phyloP scores from a whole-genome alignment of 2,329 filamentous ascomycete genomes.

The Daldinia sp. region DNA sequence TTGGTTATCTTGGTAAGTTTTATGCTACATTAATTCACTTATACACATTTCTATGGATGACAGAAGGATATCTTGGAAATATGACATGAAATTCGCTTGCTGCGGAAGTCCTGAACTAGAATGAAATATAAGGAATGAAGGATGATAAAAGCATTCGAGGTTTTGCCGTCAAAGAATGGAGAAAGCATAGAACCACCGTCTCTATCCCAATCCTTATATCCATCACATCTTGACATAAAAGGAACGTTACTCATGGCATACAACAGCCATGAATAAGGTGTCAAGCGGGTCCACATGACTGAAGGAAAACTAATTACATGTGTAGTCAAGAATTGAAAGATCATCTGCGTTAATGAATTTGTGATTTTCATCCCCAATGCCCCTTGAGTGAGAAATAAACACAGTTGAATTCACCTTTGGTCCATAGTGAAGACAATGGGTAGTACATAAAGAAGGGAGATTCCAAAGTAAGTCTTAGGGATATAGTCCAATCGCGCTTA shows the following conservation, averaged over 20 bases:
- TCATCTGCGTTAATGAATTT: background rate
- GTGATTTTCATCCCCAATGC: background rate
- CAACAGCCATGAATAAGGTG: background rate
- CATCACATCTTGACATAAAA: background rate
- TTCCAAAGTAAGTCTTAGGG: background rate
- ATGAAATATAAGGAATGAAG: background rate
- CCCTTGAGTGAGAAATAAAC: background rate
- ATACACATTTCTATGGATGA: background rate
- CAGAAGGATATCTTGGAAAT: background rate
- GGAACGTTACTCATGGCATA: background rate
- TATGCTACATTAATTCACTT: background rate
- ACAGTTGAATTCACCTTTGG: background rate
- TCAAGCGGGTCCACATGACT: background rate
- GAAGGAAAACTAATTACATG: background rate
- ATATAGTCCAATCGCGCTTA: background rate
- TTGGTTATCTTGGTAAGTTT: background rate
- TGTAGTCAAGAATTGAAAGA: background rate
- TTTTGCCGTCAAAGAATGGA: background rate
- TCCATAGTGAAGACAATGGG: background rate
- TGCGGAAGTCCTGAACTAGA: background rate
- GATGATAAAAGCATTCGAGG: background rate
- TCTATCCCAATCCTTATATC: background rate
- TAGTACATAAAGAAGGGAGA: background rate
- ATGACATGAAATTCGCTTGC: background rate
- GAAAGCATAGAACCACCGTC: background rate